phyloP scores from a whole-genome alignment of 345 rosid species.

The Hibiscus tridactylites region DNA sequence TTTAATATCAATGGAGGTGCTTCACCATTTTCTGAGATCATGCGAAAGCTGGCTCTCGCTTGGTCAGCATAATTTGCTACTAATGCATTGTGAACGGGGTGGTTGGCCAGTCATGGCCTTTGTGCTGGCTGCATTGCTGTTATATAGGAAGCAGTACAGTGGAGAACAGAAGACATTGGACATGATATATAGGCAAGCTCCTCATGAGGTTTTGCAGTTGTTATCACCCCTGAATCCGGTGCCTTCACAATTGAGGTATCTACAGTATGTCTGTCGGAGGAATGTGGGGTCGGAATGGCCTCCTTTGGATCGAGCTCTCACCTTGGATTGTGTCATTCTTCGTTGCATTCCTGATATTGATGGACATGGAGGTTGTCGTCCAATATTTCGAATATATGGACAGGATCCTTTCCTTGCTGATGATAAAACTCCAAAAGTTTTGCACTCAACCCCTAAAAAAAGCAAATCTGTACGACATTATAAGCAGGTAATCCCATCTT shows the following conservation, averaged over 20 bases:
- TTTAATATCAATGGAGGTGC: constrained; percentile 64
- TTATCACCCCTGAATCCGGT: constrained; percentile 75
- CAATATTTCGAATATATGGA: constrained; percentile 77
- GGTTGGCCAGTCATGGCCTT: constrained; percentile 90
- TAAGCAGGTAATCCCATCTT: constrained; percentile 61
- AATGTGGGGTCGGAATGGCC: constrained; percentile 87
- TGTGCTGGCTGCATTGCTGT: constrained; percentile 70
- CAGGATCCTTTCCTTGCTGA: constrained; percentile 66
- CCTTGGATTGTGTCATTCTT: constrained; percentile 76
- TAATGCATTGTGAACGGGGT: constrained; percentile 88
- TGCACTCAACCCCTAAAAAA: constrained; percentile 60
- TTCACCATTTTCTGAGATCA: constrained; percentile 88
- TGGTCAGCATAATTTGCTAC: constrained; percentile 59
- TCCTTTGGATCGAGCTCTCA: constrained; percentile 81
- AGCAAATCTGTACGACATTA: constrained; percentile 49
- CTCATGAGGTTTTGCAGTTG: constrained; percentile 71
- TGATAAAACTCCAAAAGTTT: constrained; percentile 48
- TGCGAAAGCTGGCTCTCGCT: constrained; percentile 94
- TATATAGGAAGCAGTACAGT: constrained; percentile 74
- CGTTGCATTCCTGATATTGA: constrained; percentile 67
- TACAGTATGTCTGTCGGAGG: constrained; percentile 88
- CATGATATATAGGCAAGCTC: constrained; percentile 89
- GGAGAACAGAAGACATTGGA: constrained; percentile 85
- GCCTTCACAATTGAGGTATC: constrained; percentile 84
- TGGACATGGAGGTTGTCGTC: constrained; percentile 75